Base-by-base conservation (phyloP, 2,329 filamentous ascomycete genomes). In the Microdochium trichocladiopsis region DNA sequence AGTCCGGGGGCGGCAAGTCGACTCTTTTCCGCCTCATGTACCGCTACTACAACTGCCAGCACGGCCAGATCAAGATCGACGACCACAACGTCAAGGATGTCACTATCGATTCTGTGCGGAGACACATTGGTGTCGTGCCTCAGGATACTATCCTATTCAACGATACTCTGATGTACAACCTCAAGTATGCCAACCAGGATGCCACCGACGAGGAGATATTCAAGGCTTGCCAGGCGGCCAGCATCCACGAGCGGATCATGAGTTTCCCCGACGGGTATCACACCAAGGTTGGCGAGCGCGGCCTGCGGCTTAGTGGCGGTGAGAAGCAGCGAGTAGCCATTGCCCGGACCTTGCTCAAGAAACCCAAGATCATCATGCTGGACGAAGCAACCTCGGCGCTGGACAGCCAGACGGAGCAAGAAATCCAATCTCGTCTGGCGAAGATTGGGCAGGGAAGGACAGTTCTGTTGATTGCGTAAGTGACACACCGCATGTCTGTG, bases 101-200 rank as follows among this genome's bases (percentile, higher is more conserved):
- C 54, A 95, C 90, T 1, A 96, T 97, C 61, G 90, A 96, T 69
- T 96, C 91, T n/a, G 78, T 99, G 52, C 84, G 94, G 59, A 81
- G 82, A 54, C 87, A 92, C 66, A 96, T 99, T 62, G 94, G 94
- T 23, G 93, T 99, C 45, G 94, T 99, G 6, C 94, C 94, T 1
- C 94, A 99, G 68, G 94, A 99, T 63, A 96, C 93, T 4, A 88
- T 95, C 5, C 76, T 96, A 47, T 96, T 96, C 78, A 96, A 96
- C 66, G 92, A 96, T 67, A 87, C 88, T 1, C 74, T 96, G 57
- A 94, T 96, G 90, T 96, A 95, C 72, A 96, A 96, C 65, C 75
- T 96, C 55, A 87, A 85, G 66, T 96, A 96, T 65, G 91, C 92
- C 54, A 93, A 93, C 57, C 88, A 89, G 45, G 69, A 79, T 25